phyloP scores from a whole-genome alignment of 768 basidiomycete genomes.

The Cystobasidium tubakii region DNA sequence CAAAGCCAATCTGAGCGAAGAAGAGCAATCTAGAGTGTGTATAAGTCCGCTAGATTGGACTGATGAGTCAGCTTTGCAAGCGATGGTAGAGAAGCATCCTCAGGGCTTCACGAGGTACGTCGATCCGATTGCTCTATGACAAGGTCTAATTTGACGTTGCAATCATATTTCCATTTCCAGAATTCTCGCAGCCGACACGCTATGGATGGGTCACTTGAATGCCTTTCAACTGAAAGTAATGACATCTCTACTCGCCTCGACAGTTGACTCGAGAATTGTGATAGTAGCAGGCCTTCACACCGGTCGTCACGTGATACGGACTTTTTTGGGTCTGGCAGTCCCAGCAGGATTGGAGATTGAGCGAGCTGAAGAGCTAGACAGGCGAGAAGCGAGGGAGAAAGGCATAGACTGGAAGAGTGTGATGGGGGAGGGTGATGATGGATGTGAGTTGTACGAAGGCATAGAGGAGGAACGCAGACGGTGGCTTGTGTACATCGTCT shows the following conservation, averaged over 20 bases:
- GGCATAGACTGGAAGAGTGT: slow-evolving; percentile 18
- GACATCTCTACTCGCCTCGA: neutral
- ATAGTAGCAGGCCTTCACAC: slow-evolving; percentile 28
- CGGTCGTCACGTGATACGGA: slow-evolving; percentile 7
- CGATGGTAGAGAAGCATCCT: neutral
- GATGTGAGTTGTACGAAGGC: neutral
- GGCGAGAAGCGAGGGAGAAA: neutral
- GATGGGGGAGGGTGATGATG: slow-evolving; percentile 1
- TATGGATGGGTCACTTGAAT: slow-evolving; percentile 26
- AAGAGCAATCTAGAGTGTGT: neutral
- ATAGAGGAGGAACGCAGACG: slow-evolving; percentile 10
- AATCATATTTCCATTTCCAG: neutral
- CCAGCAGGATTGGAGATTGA: neutral
- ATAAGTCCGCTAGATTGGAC: slow-evolving; percentile 19
- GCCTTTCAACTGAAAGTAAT: slow-evolving; percentile 16
- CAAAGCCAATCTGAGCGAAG: neutral
- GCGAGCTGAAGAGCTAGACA: neutral
- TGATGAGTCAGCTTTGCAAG: slow-evolving; percentile 1
- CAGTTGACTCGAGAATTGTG: neutral
- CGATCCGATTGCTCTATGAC: neutral
- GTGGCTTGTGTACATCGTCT: neutral
- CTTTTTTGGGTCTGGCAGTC: neutral
- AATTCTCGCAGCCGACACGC: slow-evolving; percentile 27
- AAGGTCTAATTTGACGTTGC: neutral
- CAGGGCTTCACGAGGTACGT: slow-evolving; percentile 24